phyloP scores from a whole-genome alignment of 1,284 basidiomycete genomes.

The Ceratobasidium sp. region DNA sequence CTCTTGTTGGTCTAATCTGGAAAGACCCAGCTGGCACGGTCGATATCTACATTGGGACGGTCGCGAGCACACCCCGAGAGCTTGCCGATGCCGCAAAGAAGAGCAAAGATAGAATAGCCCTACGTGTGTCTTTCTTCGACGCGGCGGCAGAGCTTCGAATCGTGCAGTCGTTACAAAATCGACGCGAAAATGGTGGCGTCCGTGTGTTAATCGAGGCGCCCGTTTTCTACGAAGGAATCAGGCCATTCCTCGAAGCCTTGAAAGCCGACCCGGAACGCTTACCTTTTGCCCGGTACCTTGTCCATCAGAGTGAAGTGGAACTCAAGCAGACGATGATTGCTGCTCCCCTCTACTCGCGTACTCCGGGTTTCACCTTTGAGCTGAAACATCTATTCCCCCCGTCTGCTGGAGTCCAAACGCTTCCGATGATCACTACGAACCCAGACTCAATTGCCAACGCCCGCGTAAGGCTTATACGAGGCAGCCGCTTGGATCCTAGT shows the following conservation, averaged over 20 bases:
- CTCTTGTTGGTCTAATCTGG: slow-evolving; percentile 69
- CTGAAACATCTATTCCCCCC: slow-evolving; percentile 61
- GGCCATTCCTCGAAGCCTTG: slow-evolving; percentile 72
- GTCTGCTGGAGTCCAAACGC: slow-evolving; percentile 47
- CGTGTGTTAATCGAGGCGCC: slow-evolving; percentile 68
- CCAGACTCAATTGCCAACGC: slow-evolving; percentile 60
- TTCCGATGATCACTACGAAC: slow-evolving; percentile 59
- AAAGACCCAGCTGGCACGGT: slow-evolving; percentile 7
- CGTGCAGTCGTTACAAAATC: slow-evolving; percentile 58
- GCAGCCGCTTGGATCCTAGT: slow-evolving; percentile 71
- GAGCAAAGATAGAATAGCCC: slow-evolving; percentile 55
- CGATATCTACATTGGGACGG: slow-evolving; percentile 65
- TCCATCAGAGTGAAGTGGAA: slow-evolving; percentile 57
- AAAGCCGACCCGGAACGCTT: slow-evolving; percentile 64
- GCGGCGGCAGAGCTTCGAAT: slow-evolving; percentile 63
- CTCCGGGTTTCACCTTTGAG: slow-evolving; percentile 66
- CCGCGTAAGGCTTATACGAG: slow-evolving; percentile 59
- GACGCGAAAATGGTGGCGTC: slow-evolving; percentile 42
- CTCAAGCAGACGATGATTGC: slow-evolving; percentile 58
- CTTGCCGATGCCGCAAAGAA: slow-evolving; percentile 60
- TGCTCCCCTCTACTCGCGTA: slow-evolving; percentile 64
- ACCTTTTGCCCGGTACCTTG: slow-evolving; percentile 69
- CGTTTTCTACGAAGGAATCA: slow-evolving; percentile 71
- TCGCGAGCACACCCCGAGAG: slow-evolving; percentile 61
- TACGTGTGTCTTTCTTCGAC: slow-evolving; percentile 69